Conservation (phyloP, 805 yeast genomes). For the Starmerella cellae region DNA sequence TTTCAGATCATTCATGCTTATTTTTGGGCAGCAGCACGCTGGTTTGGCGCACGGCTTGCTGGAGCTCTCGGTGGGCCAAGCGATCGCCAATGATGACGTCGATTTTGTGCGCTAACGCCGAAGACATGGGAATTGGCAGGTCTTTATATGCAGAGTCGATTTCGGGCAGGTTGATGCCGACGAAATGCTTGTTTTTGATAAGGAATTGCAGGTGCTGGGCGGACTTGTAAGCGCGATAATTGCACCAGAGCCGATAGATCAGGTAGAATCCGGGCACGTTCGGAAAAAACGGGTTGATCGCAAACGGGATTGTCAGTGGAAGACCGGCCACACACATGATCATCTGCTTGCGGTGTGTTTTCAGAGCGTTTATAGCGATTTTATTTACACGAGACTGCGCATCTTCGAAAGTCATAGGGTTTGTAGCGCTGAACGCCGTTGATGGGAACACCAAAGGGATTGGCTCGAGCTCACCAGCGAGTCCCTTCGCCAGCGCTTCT, state of each 20-base stretch:
- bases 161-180: constrained; percentile 9
- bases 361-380: constrained; percentile 31
- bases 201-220: constrained; percentile 53
- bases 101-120: constrained; percentile 6
- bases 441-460: constrained; percentile 38
- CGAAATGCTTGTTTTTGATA: constrained; percentile 34
- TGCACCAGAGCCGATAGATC: constrained; percentile 70
- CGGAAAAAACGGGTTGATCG: constrained; percentile 73
- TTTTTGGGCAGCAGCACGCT: neutral
- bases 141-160: neutral
- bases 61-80: constrained; percentile 13
- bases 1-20: neutral
- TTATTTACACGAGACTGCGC: constrained; percentile 27
- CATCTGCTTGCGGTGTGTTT: constrained; percentile 45
- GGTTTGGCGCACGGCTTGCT: constrained; percentile 17
- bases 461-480: constrained; percentile 22
- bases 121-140: neutral
- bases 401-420: constrained; percentile 13
- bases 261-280: constrained; percentile 85
- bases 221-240: constrained; percentile 65
- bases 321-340: constrained; percentile 42
- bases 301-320: constrained; percentile 71
- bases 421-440: constrained; percentile 25
- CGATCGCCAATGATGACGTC: constrained; percentile 10
- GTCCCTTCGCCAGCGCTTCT: constrained; percentile 16